These are phyloP conservation scores for Pyronema domesticum DNA, from an alignment of 495 filamentous ascomycete species.

Conservation along the genomic window DNA sequence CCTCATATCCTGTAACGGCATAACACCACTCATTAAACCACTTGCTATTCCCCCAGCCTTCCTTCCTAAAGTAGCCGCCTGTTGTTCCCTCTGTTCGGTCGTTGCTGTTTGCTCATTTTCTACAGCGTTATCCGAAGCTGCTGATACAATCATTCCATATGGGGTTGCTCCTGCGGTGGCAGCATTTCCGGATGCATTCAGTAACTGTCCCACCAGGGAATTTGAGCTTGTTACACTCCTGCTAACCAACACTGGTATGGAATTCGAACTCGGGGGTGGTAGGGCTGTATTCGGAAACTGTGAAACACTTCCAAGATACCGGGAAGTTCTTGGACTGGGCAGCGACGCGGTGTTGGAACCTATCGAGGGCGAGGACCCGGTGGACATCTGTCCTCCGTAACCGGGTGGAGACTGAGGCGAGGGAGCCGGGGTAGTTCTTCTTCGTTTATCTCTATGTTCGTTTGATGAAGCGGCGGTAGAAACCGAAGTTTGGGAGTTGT, in stretches of 20 bases:
- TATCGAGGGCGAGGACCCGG: constrained; percentile 15
- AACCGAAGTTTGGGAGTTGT: too few relatives aligned
- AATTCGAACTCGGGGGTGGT: not conserved
- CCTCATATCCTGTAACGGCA: not conserved
- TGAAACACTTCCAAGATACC: not conserved
- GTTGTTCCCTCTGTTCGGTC: not conserved
- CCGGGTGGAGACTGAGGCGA: constrained; percentile 1
- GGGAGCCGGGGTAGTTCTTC: constrained; percentile 6
- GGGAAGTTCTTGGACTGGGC: not conserved
- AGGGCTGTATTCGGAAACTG: not conserved
- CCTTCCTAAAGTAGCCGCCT: constrained; percentile 14
- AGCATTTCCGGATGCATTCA: constrained; percentile 1
- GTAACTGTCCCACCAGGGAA: constrained; percentile 5
- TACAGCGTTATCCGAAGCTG: not conserved
- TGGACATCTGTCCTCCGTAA: constrained; percentile 19
- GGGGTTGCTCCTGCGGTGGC: constrained; percentile 1
- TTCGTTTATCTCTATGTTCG: constrained; percentile 1
- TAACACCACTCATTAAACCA: constrained; percentile 3
- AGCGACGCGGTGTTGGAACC: constrained; percentile 14
- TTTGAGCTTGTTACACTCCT: not conserved
- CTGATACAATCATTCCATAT: constrained; percentile 8
- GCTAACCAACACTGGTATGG: not conserved
- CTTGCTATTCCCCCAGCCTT: constrained; percentile 7
- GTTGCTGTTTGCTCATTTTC: not conserved
- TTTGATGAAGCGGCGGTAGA: not conserved